Evolutionary conservation across 176 grass and related monocot species (phyloP).

Genomic region (Poa pratensis): DNA sequence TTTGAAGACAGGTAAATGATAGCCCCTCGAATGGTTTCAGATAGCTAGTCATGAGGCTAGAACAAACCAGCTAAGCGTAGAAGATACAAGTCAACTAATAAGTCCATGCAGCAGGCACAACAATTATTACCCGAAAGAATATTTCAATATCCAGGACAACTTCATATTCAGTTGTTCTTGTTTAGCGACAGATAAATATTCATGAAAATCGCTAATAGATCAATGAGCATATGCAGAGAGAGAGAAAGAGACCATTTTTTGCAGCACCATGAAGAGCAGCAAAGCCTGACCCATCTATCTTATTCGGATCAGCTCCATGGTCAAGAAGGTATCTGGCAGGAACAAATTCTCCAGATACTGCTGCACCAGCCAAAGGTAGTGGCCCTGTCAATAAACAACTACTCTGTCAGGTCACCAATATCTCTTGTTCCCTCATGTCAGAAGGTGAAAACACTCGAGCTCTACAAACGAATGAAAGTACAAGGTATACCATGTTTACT

Average conservation of each 20-base stretch:
- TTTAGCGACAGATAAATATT: background rate
- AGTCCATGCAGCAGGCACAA: background rate
- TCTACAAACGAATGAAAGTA: background rate
- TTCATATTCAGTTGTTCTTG: background rate
- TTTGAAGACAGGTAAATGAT: background rate
- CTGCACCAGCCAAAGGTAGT: slow-evolving; percentile 42
- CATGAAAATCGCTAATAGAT: slow-evolving; percentile 19
- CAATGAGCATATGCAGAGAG: background rate
- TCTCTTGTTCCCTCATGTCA: background rate
- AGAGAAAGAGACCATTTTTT: slow-evolving; percentile 31
- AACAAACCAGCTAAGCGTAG: background rate
- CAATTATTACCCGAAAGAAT: background rate
- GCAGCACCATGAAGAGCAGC: slow-evolving; percentile 45
- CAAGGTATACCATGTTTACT: background rate
- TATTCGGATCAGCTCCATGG: slow-evolving; percentile 45
- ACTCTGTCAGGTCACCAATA: slow-evolving; percentile 1
- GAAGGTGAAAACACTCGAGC: slow-evolving; percentile 4
- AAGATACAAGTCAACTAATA: background rate
- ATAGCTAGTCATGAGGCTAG: background rate
- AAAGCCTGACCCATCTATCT: slow-evolving; percentile 25
- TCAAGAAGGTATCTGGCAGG: slow-evolving; percentile 43
- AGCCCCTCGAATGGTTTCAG: background rate
- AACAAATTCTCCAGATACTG: slow-evolving; percentile 23
- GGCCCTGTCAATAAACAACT: slow-evolving; percentile 29
- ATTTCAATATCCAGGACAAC: background rate